phyloP scores from a whole-genome alignment of 2,329 filamentous ascomycete species.

The Verticillium zaregamsianum region DNA sequence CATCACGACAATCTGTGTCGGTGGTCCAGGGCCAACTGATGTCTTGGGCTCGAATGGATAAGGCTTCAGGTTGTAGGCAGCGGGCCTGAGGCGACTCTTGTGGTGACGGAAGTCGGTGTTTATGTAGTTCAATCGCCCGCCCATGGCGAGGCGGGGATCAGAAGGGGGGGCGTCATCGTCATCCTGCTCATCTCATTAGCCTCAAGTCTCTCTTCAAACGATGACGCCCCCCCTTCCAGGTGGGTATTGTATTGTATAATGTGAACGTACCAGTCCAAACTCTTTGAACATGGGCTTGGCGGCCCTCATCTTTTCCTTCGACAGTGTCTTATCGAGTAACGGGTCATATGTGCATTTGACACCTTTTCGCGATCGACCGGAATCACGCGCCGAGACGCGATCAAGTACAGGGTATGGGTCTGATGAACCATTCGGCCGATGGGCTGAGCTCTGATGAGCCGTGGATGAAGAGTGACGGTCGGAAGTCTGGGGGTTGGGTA shows the following conservation, averaged over 20 bases:
- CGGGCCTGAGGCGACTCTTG: conserved; percentile 66
- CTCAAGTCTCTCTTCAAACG: conserved; percentile 45
- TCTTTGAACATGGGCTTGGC: conserved; percentile 59
- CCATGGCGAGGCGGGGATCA: conserved; percentile 76
- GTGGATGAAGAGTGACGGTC: conserved; percentile 24
- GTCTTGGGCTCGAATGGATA: conserved; percentile 79
- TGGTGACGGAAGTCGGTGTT: conserved; percentile 65
- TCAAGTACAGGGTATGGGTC: conserved; percentile 24
- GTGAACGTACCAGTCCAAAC: conserved; percentile 63
- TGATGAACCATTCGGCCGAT: conserved; percentile 26
- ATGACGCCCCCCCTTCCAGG: conserved; percentile 56
- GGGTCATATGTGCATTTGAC: conserved; percentile 60
- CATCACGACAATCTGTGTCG: conserved; percentile 87
- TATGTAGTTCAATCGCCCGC: conserved; percentile 63
- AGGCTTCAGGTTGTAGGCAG: conserved; percentile 75
- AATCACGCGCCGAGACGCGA: conserved; percentile 55
- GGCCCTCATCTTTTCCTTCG: conserved; percentile 49
- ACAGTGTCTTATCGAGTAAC: conserved; percentile 44
- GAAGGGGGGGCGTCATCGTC: conserved; percentile 68
- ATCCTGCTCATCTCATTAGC: conserved; percentile 65
- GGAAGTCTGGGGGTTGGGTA: conserved; percentile 47
- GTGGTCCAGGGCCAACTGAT: conserved; percentile 83
- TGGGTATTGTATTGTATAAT: conserved; percentile 28
- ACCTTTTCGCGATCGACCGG: conserved; percentile 48
- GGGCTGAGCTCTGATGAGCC: conserved; percentile 20